Conservation (phyloP, 2,329 filamentous ascomycete species). For the Epichloe typhina region DNA sequence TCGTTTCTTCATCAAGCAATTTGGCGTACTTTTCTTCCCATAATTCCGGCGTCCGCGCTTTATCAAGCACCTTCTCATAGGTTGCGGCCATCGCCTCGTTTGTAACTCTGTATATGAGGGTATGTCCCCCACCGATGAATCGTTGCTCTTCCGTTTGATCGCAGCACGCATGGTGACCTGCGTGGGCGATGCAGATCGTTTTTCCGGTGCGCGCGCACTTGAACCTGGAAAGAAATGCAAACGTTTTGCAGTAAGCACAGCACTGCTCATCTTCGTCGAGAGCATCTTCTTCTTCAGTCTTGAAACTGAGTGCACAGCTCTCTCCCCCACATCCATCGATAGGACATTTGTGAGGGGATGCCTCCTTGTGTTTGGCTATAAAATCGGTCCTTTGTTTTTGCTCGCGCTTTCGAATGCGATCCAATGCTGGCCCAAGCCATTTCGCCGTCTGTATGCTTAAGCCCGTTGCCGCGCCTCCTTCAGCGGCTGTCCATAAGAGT, state of each 20-base stretch:
- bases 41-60: slow-evolving; percentile 68
- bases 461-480: slow-evolving; percentile 51
- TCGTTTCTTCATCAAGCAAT: slow-evolving; percentile 69
- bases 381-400: slow-evolving; percentile 54
- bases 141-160: slow-evolving; percentile 52
- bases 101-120: slow-evolving; percentile 63
- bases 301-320: slow-evolving; percentile 46
- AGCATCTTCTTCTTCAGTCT: slow-evolving; percentile 59
- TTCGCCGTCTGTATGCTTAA: slow-evolving; percentile 78
- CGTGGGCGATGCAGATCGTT: slow-evolving; percentile 70
- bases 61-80: slow-evolving; percentile 70
- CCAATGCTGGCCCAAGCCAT: slow-evolving; percentile 82
- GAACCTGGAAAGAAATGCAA: slow-evolving; percentile 82
- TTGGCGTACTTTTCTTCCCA: slow-evolving; percentile 89
- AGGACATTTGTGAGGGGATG: slow-evolving; percentile 38
- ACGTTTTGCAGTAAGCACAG: slow-evolving; percentile 85
- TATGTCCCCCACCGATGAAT: slow-evolving; percentile 59
- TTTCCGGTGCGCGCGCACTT: slow-evolving; percentile 73
- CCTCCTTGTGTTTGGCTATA: slow-evolving; percentile 47
- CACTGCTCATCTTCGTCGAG: slow-evolving; percentile 91
- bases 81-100: slow-evolving; percentile 54
- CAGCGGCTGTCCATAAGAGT: slow-evolving; percentile 77
- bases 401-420: slow-evolving; percentile 66
- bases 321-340: slow-evolving; percentile 29
- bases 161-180: slow-evolving; percentile 71